Conservation (phyloP, 768 basidiomycete genomes). For the Boletus reticulatus region DNA sequence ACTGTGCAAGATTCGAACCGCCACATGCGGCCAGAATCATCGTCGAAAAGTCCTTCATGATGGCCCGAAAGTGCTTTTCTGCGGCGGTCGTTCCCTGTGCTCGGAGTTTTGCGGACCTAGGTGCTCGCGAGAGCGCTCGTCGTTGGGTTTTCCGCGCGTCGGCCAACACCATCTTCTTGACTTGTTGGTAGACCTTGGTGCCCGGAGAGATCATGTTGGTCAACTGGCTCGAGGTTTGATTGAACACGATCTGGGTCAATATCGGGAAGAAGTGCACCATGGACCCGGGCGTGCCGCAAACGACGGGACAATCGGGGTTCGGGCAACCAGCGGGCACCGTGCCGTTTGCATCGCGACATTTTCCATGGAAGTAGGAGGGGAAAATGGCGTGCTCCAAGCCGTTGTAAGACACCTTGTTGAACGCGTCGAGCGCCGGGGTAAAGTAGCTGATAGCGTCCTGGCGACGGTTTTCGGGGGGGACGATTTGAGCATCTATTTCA, state of each 20-base stretch:
- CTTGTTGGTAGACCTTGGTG: constrained; percentile 40
- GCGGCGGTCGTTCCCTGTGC: constrained; percentile 19
- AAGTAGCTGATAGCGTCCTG: constrained; percentile 37
- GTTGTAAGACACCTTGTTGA: constrained; percentile 41
- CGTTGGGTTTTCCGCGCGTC: constrained; percentile 26
- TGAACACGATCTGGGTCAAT: constrained; percentile 49
- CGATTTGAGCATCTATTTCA: constrained; percentile 32
- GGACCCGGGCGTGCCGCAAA: constrained; percentile 83
- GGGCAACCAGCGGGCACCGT: constrained; percentile 69
- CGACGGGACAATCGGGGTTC: constrained; percentile 74
- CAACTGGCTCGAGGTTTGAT: constrained; percentile 38
- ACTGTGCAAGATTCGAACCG: constrained; percentile 42
- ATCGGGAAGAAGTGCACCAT: constrained; percentile 63
- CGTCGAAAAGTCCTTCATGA: constrained; percentile 33
- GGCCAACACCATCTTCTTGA: constrained; percentile 41
- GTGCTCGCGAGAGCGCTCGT: constrained; percentile 7
- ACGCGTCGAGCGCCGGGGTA: constrained; percentile 46
- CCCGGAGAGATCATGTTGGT: constrained; percentile 35
- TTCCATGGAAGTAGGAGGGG: constrained; percentile 72
- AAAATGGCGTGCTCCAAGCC: constrained; percentile 59
- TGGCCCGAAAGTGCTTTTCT: constrained; percentile 26
- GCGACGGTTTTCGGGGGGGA: constrained; percentile 28
- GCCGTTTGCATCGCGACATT: constrained; percentile 54
- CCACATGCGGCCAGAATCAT: constrained; percentile 45
- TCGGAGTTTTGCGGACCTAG: constrained; percentile 12